Conservation (phyloP, 2,329 filamentous ascomycete species). For the Xylariaceae sp. region DNA sequence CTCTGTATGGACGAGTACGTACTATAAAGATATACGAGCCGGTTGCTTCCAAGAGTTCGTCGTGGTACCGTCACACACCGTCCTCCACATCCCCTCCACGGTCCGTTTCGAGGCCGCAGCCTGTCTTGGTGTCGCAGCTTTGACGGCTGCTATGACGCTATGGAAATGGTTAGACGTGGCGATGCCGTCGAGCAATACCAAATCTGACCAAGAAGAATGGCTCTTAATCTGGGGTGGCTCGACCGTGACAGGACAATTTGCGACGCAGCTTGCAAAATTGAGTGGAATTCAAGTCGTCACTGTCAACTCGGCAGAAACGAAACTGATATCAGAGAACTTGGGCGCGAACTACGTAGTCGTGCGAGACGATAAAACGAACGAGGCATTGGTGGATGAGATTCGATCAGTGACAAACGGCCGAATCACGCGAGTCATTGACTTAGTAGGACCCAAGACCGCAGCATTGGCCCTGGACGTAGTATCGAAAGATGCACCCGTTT, state of each 20-base stretch:
- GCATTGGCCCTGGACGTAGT: slow-evolving; percentile 32
- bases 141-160: slow-evolving; percentile 46
- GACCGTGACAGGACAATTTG: slow-evolving; percentile 45
- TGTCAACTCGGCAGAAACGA: slow-evolving; percentile 39
- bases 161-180: slow-evolving; percentile 45
- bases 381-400: slow-evolving; percentile 39
- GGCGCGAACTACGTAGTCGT: slow-evolving; percentile 40
- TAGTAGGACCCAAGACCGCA: slow-evolving; percentile 43
- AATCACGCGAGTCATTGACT: slow-evolving; percentile 41
- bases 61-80: slow-evolving; percentile 45
- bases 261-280: slow-evolving; percentile 42
- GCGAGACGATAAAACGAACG: slow-evolving; percentile 38
- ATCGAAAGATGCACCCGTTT: slow-evolving; percentile 27
- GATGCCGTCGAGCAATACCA: slow-evolving; percentile 16
- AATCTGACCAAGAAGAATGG: slow-evolving; percentile 26
- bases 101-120: slow-evolving; percentile 40
- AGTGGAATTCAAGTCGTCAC: slow-evolving; percentile 42
- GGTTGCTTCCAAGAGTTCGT: slow-evolving; percentile 48
- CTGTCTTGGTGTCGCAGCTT: slow-evolving; percentile 44
- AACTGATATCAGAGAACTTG: slow-evolving; percentile 32
- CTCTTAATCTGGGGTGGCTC: slow-evolving; percentile 47
- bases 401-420: slow-evolving; percentile 27
- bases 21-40: slow-evolving; percentile 45
- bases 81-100: slow-evolving; percentile 41
- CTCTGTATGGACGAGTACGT: slow-evolving; percentile 42